Evolutionary conservation across 2,329 filamentous ascomycete species (phyloP).

Genomic region (Fusarium neocosmosporiellum): DNA sequence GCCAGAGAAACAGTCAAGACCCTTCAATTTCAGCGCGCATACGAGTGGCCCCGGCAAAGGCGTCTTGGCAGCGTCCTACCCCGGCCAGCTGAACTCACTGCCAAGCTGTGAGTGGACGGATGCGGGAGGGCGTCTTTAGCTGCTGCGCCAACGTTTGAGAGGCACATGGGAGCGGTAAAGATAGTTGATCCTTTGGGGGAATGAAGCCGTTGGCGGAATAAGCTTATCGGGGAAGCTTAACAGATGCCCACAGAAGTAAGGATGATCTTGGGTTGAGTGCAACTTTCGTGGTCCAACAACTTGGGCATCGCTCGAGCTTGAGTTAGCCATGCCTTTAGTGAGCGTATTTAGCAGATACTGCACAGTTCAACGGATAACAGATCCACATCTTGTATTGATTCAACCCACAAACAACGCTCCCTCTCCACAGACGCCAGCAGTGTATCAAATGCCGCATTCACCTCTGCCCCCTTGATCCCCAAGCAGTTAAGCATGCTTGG

Average conservation of each 20-base stretch:
- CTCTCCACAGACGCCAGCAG: not conserved
- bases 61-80: constrained; percentile 6
- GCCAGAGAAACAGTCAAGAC: not conserved
- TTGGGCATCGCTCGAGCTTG: not conserved
- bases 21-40: not conserved
- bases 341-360: not conserved
- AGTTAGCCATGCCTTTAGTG: not conserved
- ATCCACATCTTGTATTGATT: not conserved
- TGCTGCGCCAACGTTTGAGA: constrained; percentile 17
- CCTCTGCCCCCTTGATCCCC: not conserved
- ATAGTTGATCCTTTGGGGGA: not conserved
- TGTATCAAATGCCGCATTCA: not conserved
- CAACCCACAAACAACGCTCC: not conserved
- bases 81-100: constrained; percentile 31
- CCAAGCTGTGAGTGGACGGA: constrained; percentile 10
- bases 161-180: not conserved
- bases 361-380: not conserved
- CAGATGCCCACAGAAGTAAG: not conserved
- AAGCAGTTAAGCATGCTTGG: not conserved
- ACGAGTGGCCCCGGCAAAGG: not conserved
- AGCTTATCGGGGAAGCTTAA: constrained; percentile 29
- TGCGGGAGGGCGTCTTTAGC: constrained; percentile 13
- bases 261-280: not conserved
- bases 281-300: not conserved
- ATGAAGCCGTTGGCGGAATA: not conserved